Evolutionary conservation across 75 land plant species (phyloP).

Genomic region (Gnetum montanum): DNA sequence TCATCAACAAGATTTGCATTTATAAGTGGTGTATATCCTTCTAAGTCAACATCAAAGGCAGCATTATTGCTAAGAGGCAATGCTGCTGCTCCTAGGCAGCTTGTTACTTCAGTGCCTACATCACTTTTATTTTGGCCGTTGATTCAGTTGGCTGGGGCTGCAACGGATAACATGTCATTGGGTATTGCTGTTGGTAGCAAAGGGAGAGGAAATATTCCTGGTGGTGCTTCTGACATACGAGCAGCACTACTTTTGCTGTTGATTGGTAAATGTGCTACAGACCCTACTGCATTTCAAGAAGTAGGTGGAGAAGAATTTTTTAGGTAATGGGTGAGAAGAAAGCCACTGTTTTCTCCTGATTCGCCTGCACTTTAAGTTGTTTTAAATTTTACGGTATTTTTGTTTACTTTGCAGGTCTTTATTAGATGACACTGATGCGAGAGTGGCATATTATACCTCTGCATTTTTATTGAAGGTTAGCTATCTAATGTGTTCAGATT

Average conservation of each 20-base stretch:
- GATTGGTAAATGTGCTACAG: slow-evolving; percentile 86
- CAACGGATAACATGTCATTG: slow-evolving; percentile 83
- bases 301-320: slow-evolving; percentile 97
- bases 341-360: neutral
- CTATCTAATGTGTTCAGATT: neutral
- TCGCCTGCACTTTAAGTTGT: neutral
- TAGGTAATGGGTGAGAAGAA: slow-evolving; percentile 65
- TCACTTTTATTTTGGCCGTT: slow-evolving; percentile 90
- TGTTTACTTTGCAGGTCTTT: slow-evolving; percentile 46
- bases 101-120: slow-evolving; percentile 76
- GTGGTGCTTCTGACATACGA: slow-evolving; percentile 90
- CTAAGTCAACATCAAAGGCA: slow-evolving; percentile 60
- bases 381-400: neutral
- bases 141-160: slow-evolving; percentile 95
- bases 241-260: slow-evolving; percentile 80
- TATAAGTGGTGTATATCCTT: slow-evolving; percentile 8
- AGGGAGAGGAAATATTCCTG: slow-evolving; percentile 82
- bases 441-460: slow-evolving; percentile 94
- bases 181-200: slow-evolving; percentile 97
- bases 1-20: slow-evolving; percentile 3
- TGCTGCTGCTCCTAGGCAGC: slow-evolving; percentile 79
- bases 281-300: slow-evolving; percentile 73
- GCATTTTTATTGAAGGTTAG: slow-evolving; percentile 89
- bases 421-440: slow-evolving; percentile 91
- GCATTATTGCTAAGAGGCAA: slow-evolving; percentile 72